Evolutionary conservation across 495 filamentous ascomycete species (phyloP).

Genomic region (Daldinia decipiens): DNA sequence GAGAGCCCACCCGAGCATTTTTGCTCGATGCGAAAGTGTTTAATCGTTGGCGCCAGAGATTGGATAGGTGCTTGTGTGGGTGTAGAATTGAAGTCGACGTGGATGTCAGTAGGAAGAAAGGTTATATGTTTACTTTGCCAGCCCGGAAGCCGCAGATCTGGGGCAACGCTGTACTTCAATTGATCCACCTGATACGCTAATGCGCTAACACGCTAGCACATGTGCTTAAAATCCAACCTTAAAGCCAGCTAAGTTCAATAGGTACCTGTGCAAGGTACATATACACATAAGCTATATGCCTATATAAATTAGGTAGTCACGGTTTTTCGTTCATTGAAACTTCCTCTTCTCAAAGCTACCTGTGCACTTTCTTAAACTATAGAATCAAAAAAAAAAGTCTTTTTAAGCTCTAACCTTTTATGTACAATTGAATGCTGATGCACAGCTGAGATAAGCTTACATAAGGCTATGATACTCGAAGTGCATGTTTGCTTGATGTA

Average conservation of each 20-base stretch:
- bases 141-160: conserved; percentile 6
- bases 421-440: no score
- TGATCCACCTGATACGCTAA: conserved; percentile 9
- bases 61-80: not conserved
- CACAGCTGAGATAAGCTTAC: no score
- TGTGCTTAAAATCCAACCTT: conserved; percentile 4
- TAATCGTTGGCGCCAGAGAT: conserved; percentile 6
- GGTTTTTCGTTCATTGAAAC: no score
- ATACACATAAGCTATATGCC: no score
- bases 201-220: conserved; percentile 3
- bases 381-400: no score
- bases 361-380: no score
- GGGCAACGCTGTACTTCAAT: conserved; percentile 8
- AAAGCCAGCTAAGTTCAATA: not conserved
- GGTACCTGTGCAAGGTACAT: not conserved
- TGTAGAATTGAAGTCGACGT: conserved; percentile 7
- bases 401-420: no score
- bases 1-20: conserved; percentile 68
- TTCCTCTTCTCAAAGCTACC: no score
- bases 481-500: no score
- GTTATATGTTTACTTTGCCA: conserved; percentile 34
- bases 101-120: not conserved
- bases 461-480: no score
- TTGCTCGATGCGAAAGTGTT: conserved; percentile 40
- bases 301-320: no score